Conservation (phyloP, 2,329 filamentous ascomycete species). For the Aspergillus fumigatus region DNA sequence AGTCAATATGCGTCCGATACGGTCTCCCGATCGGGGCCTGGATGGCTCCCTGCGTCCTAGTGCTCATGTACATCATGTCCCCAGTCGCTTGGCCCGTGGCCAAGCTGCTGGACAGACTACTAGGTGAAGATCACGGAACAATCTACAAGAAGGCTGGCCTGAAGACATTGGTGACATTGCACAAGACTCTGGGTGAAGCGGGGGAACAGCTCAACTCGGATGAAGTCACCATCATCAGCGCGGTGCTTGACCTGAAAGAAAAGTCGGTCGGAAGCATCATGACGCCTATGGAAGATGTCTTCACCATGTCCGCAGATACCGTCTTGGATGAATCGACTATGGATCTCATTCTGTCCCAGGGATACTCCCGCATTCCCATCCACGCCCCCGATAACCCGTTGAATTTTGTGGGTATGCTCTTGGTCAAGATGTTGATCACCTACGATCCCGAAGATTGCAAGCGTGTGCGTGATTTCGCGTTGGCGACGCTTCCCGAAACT, state of each 20-base stretch:
- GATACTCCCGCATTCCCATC: constrained; percentile 94
- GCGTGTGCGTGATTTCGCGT: constrained; percentile 80
- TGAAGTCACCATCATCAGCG: constrained; percentile 97
- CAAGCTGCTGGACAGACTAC: constrained; percentile 86
- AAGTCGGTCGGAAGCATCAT: constrained; percentile 94
- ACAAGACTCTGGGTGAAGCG: constrained; percentile 82
- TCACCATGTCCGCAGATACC: constrained; percentile 92
- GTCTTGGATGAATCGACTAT: constrained; percentile 90
- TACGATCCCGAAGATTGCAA: constrained; percentile 94
- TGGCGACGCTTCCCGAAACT: constrained; percentile 93
- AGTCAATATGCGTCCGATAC: constrained; percentile 94
- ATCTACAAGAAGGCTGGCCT: constrained; percentile 97
- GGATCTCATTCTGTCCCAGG: constrained; percentile 86
- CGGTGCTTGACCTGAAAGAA: constrained; percentile 91
- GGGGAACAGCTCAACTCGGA: constrained; percentile 89
- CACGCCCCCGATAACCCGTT: constrained; percentile 75
- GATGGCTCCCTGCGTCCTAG: constrained; percentile 82
- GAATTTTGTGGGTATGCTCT: constrained; percentile 94
- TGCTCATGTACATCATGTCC: constrained; percentile 86
- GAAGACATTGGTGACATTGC: constrained; percentile 91
- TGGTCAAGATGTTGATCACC: constrained; percentile 98
- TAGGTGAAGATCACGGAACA: constrained; percentile 92
- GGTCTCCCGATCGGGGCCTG: constrained; percentile 91
- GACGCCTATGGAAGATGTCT: constrained; percentile 98
- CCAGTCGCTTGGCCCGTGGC: constrained; percentile 92